Evolutionary conservation across 2,329 filamentous ascomycete genomes (phyloP).

Genomic region (Hymenoscyphus scutula): DNA sequence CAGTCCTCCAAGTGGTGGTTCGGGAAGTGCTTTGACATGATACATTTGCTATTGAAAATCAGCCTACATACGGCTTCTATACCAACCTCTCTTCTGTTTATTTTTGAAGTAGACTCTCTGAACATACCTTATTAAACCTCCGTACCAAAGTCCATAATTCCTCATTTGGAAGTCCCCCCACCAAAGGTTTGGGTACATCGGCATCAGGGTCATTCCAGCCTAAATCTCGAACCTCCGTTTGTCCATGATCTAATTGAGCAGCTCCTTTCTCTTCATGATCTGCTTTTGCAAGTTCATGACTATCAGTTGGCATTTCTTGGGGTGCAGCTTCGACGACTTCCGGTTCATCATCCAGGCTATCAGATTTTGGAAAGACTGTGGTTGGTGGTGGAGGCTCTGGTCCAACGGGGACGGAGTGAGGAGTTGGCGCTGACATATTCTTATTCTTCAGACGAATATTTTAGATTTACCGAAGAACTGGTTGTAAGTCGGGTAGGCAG

Average conservation of each 20-base stretch:
- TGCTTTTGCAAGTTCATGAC: constrained; percentile 42
- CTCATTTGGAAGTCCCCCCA: constrained; percentile 60
- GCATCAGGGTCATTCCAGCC: constrained; percentile 55
- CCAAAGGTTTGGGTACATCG: constrained; percentile 53
- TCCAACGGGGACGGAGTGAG: neutral
- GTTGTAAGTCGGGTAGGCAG: neutral
- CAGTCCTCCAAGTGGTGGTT: constrained; percentile 21
- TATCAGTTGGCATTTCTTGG: constrained; percentile 38
- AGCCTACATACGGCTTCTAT: neutral
- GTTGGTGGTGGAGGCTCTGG: neutral
- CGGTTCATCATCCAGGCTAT: constrained; percentile 18
- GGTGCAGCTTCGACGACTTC: constrained; percentile 26
- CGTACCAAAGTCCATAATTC: constrained; percentile 53
- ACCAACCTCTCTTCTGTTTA: too few relatives aligned
- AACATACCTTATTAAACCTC: constrained; percentile 28
- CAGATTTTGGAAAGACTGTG: neutral
- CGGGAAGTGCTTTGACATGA: constrained; percentile 24
- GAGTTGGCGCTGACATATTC: neutral
- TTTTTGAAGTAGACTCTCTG: neutral
- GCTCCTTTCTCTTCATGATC: constrained; percentile 42
- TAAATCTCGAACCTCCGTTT: constrained; percentile 51
- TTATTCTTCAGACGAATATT: neutral
- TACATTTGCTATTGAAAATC: constrained; percentile 25
- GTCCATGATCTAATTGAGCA: constrained; percentile 41
- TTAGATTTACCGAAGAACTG: neutral